A percentile compares a stretch with the other conserved stretches of the same genome.
Evolutionary conservation across 2,329 filamentous ascomycete species (phyloP).

Genomic region (Xylariaceae sp.): DNA sequence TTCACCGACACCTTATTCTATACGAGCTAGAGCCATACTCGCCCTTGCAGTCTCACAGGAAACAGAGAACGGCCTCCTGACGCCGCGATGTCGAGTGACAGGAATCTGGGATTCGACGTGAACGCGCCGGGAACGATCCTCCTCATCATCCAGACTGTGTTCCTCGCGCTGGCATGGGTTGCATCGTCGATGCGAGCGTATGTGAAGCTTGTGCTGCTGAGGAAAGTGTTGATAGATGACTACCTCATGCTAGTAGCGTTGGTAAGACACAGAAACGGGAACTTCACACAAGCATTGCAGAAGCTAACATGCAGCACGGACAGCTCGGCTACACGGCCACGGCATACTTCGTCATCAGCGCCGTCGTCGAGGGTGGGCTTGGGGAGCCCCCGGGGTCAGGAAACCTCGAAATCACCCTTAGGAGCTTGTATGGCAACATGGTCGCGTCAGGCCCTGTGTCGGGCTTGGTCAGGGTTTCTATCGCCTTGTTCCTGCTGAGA

Average conservation of each 20-base stretch:
- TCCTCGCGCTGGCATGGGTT: conserved; percentile 33
- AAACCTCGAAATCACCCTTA: conserved; percentile 27
- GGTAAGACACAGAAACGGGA: conserved; percentile 29
- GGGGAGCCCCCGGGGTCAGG: conserved; percentile 21
- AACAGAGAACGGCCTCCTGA: no score
- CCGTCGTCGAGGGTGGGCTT: conserved; percentile 29
- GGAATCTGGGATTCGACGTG: conserved; percentile 21
- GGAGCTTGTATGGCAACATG: conserved; percentile 37
- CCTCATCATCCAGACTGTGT: conserved; percentile 23
- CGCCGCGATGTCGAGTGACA: conserved; percentile 7
- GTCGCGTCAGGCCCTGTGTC: conserved; percentile 37
- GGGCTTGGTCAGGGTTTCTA: conserved; percentile 35
- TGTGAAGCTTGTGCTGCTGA: conserved; percentile 39
- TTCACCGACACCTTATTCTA: no score
- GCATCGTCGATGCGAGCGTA: conserved; percentile 39
- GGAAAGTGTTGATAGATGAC: conserved; percentile 41
- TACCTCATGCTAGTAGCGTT: conserved; percentile 41
- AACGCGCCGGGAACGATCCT: conserved; percentile 22
- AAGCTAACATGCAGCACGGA: conserved; percentile 6
- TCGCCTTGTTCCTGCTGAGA: conserved; percentile 37
- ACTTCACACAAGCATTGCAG: not conserved
- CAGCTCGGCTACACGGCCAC: conserved; percentile 34
- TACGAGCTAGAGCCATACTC: no score
- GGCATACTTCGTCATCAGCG: conserved; percentile 29
- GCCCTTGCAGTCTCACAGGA: no score